phyloP scores from a whole-genome alignment of 2,329 filamentous ascomycete genomes.

The Curvularia hawaiiensis region DNA sequence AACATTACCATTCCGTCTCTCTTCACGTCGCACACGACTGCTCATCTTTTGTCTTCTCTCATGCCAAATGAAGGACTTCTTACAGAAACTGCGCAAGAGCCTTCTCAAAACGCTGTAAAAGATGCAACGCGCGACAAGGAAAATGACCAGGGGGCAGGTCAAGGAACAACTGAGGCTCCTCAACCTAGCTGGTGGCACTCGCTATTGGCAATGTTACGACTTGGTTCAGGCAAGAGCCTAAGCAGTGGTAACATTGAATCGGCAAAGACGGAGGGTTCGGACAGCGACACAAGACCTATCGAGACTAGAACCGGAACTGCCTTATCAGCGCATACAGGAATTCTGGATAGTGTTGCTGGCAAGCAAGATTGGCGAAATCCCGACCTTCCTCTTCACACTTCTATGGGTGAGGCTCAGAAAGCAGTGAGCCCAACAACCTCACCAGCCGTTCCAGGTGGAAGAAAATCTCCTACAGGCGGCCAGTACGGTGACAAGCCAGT shows the following conservation, averaged over 20 bases:
- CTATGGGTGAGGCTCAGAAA: slow-evolving; percentile 22
- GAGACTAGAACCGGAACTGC: slow-evolving; percentile 27
- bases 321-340: slow-evolving; percentile 11
- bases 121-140: not conserved
- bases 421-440: slow-evolving; percentile 4
- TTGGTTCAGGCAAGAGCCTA: slow-evolving; percentile 46
- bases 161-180: not conserved
- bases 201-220: slow-evolving; percentile 52
- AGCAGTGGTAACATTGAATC: slow-evolving; percentile 77
- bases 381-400: slow-evolving; percentile 60
- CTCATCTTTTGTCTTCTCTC: slow-evolving; percentile 87
- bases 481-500: slow-evolving; percentile 9
- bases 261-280: slow-evolving; percentile 71
- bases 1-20: slow-evolving; percentile 93
- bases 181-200: slow-evolving; percentile 54
- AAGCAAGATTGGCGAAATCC: slow-evolving; percentile 87
- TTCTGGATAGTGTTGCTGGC: slow-evolving; percentile 70
- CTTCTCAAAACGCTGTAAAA: not conserved
- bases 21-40: slow-evolving; percentile 94
- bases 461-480: slow-evolving; percentile 46
- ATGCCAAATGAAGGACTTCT: slow-evolving; percentile 58
- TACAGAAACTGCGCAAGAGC: not conserved
- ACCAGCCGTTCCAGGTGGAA: slow-evolving; percentile 52
- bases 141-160: not conserved
- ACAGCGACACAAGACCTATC: slow-evolving; percentile 51